These are phyloP conservation scores for Yarrowia osloensis DNA, from an alignment of 805 yeast species.

Conservation along the genomic window DNA sequence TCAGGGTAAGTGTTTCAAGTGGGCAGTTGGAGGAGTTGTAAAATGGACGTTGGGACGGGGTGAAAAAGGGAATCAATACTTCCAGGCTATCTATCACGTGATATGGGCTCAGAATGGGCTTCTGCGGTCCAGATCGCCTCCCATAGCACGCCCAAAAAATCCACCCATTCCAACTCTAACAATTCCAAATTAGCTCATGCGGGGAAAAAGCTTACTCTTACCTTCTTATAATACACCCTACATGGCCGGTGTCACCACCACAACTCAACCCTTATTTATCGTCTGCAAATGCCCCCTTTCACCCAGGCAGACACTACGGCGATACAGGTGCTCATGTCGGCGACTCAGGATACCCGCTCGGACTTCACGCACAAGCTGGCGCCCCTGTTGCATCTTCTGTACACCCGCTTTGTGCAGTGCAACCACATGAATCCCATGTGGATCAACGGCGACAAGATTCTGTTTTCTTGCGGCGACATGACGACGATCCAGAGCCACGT, in stretches of 20 bases:
- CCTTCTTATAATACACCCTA: background rate
- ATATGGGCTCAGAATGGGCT: background rate
- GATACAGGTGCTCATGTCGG: background rate
- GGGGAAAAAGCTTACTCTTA: background rate
- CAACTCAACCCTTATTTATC: too few relatives aligned
- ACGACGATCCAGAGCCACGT: constrained; percentile 23
- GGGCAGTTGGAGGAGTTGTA: background rate
- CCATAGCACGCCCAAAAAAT: too few relatives aligned
- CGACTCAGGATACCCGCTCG: constrained; percentile 13
- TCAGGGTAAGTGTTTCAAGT: constrained; percentile 19
- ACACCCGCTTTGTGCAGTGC: constrained; percentile 20
- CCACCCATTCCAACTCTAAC: background rate
- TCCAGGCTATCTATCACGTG: background rate
- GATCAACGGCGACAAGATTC: constrained; percentile 24
- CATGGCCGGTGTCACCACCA: background rate
- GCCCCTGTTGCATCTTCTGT: constrained; percentile 10
- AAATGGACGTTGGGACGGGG: background rate
- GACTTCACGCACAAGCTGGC: constrained; percentile 6
- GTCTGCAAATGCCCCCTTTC: constrained; percentile 9
- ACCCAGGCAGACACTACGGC: constrained; percentile 11
- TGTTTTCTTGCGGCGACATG: constrained; percentile 27
- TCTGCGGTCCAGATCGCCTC: too few relatives aligned
- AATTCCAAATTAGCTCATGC: background rate
- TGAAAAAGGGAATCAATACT: too few relatives aligned
- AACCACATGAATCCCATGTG: constrained; percentile 30